These are phyloP conservation scores for Exophiala xenobiotica DNA, from an alignment of 2,329 filamentous ascomycete genomes.

Conservation along the genomic window DNA sequence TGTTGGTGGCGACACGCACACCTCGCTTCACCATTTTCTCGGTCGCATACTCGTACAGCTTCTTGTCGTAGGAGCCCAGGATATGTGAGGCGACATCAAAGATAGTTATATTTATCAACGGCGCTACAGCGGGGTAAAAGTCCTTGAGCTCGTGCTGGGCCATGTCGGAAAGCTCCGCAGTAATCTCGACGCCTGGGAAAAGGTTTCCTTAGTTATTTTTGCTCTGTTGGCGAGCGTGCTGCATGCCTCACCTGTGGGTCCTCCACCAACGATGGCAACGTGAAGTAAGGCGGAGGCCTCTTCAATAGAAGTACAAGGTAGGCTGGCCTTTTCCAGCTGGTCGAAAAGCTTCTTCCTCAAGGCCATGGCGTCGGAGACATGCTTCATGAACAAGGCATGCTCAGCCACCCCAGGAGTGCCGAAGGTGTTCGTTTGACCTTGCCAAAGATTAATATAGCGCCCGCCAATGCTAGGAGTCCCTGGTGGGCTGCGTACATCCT, in stretches of 20 bases:
- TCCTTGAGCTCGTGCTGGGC: conserved; percentile 38
- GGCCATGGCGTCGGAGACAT: conserved; percentile 15
- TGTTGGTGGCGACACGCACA: conserved; percentile 40
- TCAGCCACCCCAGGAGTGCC: conserved; percentile 11
- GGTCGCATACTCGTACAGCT: conserved; percentile 43
- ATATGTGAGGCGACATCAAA: conserved; percentile 45
- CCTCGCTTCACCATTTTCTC: conserved; percentile 37
- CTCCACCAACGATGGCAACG: conserved; percentile 43
- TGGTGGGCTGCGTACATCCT: conserved; percentile 36
- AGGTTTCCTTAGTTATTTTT: no score
- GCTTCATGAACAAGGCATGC: conserved; percentile 18
- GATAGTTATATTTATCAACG: conserved; percentile 42
- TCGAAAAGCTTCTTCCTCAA: conserved; percentile 17
- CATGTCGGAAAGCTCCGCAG: conserved; percentile 45
- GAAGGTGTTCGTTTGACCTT: conserved; percentile 33
- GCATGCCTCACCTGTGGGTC: conserved; percentile 37
- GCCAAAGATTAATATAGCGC: no score
- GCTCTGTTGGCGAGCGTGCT: no score
- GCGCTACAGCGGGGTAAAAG: conserved; percentile 43
- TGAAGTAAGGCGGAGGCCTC: conserved; percentile 31
- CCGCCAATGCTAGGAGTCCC: no score
- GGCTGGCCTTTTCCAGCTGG: conserved; percentile 14
- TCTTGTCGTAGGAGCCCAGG: conserved; percentile 42
- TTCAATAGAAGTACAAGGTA: conserved; percentile 5
- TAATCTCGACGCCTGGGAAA: conserved; percentile 40